A percentile compares a stretch with the other conserved stretches of the same genome.
These are phyloP conservation scores for Cylindricascospora bacillispora DNA, from an alignment of 1,139 yeast genomes.

Conservation along the genomic window DNA sequence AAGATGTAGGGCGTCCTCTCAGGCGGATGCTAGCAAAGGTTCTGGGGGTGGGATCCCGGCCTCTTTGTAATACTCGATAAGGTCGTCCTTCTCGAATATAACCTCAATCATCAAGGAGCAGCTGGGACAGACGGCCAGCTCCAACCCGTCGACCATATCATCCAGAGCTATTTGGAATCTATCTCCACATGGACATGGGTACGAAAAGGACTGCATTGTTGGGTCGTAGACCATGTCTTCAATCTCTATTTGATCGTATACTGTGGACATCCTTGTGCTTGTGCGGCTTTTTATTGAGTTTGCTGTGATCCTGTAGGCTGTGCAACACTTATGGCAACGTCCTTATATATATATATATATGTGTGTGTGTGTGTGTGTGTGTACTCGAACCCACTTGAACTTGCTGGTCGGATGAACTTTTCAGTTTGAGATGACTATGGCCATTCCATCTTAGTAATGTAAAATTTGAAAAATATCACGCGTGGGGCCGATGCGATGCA, in stretches of 20 bases:
- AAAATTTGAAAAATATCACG: too few relatives aligned
- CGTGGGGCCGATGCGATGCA: too few relatives aligned
- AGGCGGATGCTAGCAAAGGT: too few relatives aligned
- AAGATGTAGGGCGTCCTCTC: too few relatives aligned
- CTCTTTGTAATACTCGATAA: slow-evolving; percentile 32
- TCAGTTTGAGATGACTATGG: too few relatives aligned
- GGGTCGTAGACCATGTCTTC: slow-evolving; percentile 93
- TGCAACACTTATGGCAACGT: background rate
- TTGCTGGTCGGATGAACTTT: too few relatives aligned
- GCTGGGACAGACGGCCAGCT: slow-evolving; percentile 91
- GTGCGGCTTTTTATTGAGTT: background rate
- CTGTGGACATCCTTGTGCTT: slow-evolving; percentile 31
- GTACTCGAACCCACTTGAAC: background rate
- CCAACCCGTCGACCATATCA: slow-evolving; percentile 83
- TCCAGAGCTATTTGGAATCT: slow-evolving; percentile 75
- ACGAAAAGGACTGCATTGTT: slow-evolving; percentile 64
- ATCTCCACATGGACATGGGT: slow-evolving; percentile 99
- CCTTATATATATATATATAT: background rate
- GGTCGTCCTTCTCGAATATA: slow-evolving; percentile 56
- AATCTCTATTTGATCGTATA: slow-evolving; percentile 86
- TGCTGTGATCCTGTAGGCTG: background rate
- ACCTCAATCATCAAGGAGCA: slow-evolving; percentile 91
- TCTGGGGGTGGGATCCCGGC: too few relatives aligned
- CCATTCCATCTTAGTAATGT: too few relatives aligned
- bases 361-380: background rate